phyloP scores from a whole-genome alignment of 2,329 filamentous ascomycete species.

The Diplocarpon rosae region DNA sequence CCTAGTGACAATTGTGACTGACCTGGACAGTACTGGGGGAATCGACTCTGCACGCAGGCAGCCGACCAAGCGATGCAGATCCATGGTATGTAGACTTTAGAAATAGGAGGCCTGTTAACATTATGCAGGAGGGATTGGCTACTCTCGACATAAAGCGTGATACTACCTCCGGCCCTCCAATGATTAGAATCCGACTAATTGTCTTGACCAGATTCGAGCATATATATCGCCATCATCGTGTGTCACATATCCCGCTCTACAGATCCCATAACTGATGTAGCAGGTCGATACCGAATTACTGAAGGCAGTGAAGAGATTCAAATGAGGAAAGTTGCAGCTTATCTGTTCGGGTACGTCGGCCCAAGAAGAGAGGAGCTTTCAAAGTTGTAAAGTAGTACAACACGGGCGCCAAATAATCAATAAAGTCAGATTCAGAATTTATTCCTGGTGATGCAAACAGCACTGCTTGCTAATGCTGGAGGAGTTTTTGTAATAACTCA shows the following conservation, averaged over 20 bases:
- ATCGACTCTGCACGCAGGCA: conserved; percentile 46
- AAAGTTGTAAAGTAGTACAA: conserved; percentile 9
- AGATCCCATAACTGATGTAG: conserved; percentile 22
- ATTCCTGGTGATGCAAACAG: no score
- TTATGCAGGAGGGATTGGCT: no score
- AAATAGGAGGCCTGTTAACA: no score
- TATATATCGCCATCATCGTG: conserved; percentile 52
- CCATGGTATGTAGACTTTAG: conserved; percentile 23
- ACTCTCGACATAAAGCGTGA: no score
- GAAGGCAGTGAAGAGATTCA: conserved; percentile 30
- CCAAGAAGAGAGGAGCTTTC: conserved; percentile 28
- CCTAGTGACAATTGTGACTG: conserved; percentile 83
- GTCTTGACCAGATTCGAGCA: conserved; percentile 44
- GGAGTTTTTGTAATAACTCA: no score
- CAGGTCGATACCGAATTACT: conserved; percentile 30
- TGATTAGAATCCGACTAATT: no score
- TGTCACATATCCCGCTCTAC: conserved; percentile 1
- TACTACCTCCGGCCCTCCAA: no score
- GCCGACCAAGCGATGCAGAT: conserved; percentile 50
- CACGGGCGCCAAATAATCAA: background rate
- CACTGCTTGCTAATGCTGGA: no score
- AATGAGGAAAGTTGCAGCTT: conserved; percentile 52
- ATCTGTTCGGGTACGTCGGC: conserved; percentile 39
- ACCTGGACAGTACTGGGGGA: conserved; percentile 42
- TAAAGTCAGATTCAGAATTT: no score